Conservation (phyloP, 1,284 basidiomycete species). For the Coniophora puteana region DNA sequence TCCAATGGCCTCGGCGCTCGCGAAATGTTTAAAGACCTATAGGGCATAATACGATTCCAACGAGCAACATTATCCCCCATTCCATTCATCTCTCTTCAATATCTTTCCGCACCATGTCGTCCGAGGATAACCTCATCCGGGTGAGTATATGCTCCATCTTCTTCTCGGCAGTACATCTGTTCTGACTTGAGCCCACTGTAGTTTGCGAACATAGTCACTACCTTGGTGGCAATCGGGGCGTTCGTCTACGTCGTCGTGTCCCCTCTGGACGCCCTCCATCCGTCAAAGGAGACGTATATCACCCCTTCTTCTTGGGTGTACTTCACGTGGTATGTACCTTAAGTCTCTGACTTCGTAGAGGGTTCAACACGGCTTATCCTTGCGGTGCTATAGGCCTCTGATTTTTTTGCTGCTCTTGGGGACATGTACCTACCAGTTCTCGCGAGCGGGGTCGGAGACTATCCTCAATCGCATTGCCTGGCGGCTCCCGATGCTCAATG, state of each 20-base stretch:
- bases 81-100: too few species aligned
- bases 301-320: constrained; percentile 89
- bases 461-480: constrained; percentile 86
- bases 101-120: too few species aligned
- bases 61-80: too few species aligned
- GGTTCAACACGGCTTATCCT: too few species aligned
- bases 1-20: too few species aligned
- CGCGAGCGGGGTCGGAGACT: constrained; percentile 68
- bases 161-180: too few species aligned
- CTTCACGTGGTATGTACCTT: constrained; percentile 62
- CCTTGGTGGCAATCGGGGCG: constrained; percentile 77
- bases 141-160: too few species aligned
- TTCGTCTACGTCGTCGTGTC: constrained; percentile 84
- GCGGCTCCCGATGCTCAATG: constrained; percentile 82
- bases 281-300: constrained; percentile 83
- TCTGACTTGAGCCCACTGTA: too few species aligned
- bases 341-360: constrained; percentile 9
- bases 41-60: too few species aligned
- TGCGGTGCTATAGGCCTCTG: constrained; percentile 49
- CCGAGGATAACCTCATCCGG: too few species aligned
- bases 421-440: constrained; percentile 88
- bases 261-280: constrained; percentile 63
- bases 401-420: constrained; percentile 87
- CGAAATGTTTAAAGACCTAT: too few species aligned
- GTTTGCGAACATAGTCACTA: constrained; percentile 78